Evolutionary conservation across 148 eudicot genomes (phyloP).

Genomic region (Suaeda aralocaspica): DNA sequence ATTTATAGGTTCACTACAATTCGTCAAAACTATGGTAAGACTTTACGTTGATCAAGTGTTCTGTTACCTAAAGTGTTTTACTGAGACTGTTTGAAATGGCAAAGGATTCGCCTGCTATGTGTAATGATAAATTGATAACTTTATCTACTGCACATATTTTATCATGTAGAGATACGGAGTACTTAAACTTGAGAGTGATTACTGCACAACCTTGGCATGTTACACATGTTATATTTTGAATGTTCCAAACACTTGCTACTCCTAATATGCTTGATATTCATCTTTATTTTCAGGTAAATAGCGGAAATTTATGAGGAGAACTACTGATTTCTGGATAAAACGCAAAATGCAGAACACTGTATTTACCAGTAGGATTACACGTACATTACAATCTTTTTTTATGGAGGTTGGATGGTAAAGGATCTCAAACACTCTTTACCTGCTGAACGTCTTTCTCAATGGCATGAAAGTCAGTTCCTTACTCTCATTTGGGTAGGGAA

Average conservation of each 20-base stretch:
- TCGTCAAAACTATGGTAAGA: slow-evolving; percentile 80
- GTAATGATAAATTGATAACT: not conserved
- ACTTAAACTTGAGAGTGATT: not conserved
- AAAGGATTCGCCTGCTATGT: not conserved
- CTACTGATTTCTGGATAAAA: not conserved
- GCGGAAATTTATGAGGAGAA: slow-evolving; percentile 10
- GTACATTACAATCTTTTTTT: too few relatives aligned
- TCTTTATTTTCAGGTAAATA: slow-evolving; percentile 26
- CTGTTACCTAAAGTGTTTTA: not conserved
- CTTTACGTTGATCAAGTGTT: not conserved
- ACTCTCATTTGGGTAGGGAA: too few relatives aligned
- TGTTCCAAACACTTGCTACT: not conserved
- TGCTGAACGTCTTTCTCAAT: too few relatives aligned
- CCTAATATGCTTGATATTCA: not conserved
- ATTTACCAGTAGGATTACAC: not conserved
- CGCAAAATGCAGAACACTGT: not conserved
- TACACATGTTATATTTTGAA: not conserved
- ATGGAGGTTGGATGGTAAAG: too few relatives aligned
- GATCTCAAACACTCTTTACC: too few relatives aligned
- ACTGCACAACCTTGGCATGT: not conserved
- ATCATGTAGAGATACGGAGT: not conserved
- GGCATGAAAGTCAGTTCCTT: too few relatives aligned
- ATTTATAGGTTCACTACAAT: slow-evolving; percentile 63
- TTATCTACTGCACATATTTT: not conserved
- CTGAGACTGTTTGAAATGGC: not conserved